Conservation (phyloP, 2,329 filamentous ascomycete species). For the Monilinia aucupariae region DNA sequence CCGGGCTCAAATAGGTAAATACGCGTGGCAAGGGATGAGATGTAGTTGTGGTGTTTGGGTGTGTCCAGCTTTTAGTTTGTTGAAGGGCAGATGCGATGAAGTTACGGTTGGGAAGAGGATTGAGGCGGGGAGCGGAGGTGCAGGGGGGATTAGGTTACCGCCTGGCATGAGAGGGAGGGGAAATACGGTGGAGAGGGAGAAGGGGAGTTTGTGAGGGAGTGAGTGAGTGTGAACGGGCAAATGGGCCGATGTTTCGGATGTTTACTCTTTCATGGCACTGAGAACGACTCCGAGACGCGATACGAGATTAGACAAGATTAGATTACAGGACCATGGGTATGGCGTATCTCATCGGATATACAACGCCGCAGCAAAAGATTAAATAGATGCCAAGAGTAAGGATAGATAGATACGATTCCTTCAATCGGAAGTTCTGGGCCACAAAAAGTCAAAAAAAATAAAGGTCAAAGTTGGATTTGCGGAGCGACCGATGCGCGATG, state of each 20-base stretch:
- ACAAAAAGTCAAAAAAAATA: not conserved
- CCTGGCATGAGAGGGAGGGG: conserved; percentile 41
- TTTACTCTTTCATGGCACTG: not conserved
- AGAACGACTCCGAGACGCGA: not conserved
- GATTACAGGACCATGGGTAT: not conserved
- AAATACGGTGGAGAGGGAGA: conserved; percentile 13
- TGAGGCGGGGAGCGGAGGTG: conserved; percentile 14
- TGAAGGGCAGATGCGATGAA: conserved; percentile 78
- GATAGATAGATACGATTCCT: not conserved
- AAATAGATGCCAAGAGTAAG: not conserved
- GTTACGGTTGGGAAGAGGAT: conserved; percentile 22
- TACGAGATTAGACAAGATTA: not conserved
- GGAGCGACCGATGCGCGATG: not conserved
- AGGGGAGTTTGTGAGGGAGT: conserved; percentile 5
- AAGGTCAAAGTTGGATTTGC: not conserved
- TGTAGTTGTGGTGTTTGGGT: conserved; percentile 91
- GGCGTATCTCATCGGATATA: not conserved
- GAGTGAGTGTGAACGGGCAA: no score
- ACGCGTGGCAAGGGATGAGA: conserved; percentile 91
- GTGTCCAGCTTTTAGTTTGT: conserved; percentile 81
- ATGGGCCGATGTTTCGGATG: not conserved
- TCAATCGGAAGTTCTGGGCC: not conserved
- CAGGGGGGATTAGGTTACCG: conserved; percentile 49
- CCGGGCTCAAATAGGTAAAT: conserved; percentile 78
- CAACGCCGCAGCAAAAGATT: not conserved